These are phyloP conservation scores for Fusarium torreyae DNA, from an alignment of 2,329 filamentous ascomycete species.

Conservation along the genomic window DNA sequence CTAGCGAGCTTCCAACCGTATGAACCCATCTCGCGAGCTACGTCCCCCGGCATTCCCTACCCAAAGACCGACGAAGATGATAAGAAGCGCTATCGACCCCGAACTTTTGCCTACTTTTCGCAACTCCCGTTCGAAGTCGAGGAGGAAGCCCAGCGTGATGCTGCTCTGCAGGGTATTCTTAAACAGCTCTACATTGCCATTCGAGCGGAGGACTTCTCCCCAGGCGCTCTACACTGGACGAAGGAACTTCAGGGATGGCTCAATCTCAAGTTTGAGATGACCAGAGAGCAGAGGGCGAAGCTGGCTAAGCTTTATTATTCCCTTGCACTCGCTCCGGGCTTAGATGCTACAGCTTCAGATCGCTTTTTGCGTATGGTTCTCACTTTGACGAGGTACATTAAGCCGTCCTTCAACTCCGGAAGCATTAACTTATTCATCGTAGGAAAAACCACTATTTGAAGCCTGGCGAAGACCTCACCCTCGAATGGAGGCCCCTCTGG, in stretches of 20 bases:
- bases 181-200: conserved; percentile 94
- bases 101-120: conserved; percentile 93
- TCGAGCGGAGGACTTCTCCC: conserved; percentile 92
- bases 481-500: conserved; percentile 96
- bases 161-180: conserved; percentile 87
- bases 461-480: conserved; percentile 86
- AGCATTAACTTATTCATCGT: conserved; percentile 27
- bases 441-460: conserved; percentile 97
- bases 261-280: conserved; percentile 96
- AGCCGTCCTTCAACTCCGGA: conserved; percentile 10
- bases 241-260: conserved; percentile 96
- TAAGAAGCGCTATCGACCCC: conserved; percentile 80
- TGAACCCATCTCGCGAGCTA: conserved; percentile 86
- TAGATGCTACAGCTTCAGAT: conserved; percentile 86
- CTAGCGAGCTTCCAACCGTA: conserved; percentile 61
- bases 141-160: conserved; percentile 81
- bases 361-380: conserved; percentile 98
- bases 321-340: conserved; percentile 88
- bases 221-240: conserved; percentile 96
- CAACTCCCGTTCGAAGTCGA: conserved; percentile 93
- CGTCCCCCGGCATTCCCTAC: conserved; percentile 80
- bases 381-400: conserved; percentile 87
- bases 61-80: conserved; percentile 65
- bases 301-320: conserved; percentile 95
- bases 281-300: conserved; percentile 83